phyloP scores from a whole-genome alignment of 2,329 filamentous ascomycete genomes.

The Scedosporium aurantiacum region DNA sequence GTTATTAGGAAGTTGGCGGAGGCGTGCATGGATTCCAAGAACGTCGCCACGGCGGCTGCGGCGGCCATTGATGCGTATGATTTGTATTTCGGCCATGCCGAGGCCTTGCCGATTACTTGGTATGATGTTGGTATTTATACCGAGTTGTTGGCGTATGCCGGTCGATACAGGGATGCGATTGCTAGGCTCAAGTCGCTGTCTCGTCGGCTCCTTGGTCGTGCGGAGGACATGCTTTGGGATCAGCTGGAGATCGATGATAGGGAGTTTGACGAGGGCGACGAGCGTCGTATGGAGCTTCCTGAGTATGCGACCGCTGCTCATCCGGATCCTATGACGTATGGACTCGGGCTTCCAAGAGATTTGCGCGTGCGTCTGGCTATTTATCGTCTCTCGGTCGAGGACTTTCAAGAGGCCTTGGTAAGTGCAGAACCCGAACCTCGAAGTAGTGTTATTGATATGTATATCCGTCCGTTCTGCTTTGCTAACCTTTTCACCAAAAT shows the following conservation, averaged over 20 bases:
- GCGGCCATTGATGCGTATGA: conserved; percentile 38
- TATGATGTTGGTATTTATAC: conserved; percentile 76
- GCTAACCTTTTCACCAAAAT: conserved; percentile 5
- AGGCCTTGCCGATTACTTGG: conserved; percentile 44
- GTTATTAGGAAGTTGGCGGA: conserved; percentile 46
- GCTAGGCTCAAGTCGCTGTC: conserved; percentile 58
- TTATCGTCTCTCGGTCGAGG: conserved; percentile 63
- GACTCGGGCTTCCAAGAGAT: conserved; percentile 64
- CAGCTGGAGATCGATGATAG: conserved; percentile 60
- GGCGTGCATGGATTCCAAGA: conserved; percentile 41
- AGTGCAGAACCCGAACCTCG: conserved; percentile 16
- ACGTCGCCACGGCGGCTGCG: conserved; percentile 25
- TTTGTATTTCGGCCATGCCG: conserved; percentile 32
- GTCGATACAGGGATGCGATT: conserved; percentile 55
- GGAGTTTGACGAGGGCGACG: conserved; percentile 73
- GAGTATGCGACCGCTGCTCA: conserved; percentile 43
- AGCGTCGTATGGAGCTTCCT: conserved; percentile 51
- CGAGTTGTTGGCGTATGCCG: conserved; percentile 61
- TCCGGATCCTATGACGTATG: conserved; percentile 52
- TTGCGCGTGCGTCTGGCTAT: conserved; percentile 74
- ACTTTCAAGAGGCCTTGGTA: conserved; percentile 64
- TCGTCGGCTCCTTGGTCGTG: conserved; percentile 72
- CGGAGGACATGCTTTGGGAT: conserved; percentile 69
- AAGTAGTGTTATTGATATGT: not conserved
- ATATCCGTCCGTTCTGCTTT: not conserved